Base-by-base conservation (phyloP, 2,329 filamentous ascomycete species). In the Beauveria brongniartii region DNA sequence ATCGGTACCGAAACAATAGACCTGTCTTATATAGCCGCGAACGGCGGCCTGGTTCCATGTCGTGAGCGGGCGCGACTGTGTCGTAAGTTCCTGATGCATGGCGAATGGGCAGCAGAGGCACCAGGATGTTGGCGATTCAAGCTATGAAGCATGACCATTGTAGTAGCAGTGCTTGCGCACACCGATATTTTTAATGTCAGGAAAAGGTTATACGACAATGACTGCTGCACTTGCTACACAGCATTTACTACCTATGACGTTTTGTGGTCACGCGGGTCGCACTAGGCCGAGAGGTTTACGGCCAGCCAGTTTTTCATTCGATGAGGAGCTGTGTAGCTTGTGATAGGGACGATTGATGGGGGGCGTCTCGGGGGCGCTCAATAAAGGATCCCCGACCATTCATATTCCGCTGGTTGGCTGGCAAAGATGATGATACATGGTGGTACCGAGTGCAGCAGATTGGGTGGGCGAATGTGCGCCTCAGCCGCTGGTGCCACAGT, bases 21-120 rank as follows among this genome's bases (percentile, higher is more conserved):
- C 64, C n/a, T 66, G 64, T 43, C 62, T 60, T 30, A 65, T 56
- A 55, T 66, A 66, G 5, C 6, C 50, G 51, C 64, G 63, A 55
- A 62, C 56, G 9, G 64, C 63, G 20, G 57, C 56, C 28, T 66
- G 64, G 34, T 66, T 65, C 63, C 64, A 66, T 14, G 57, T 20
- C 41, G 57, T 59, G 40, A 59, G 57, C 40, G 57, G 57, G 41
- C 57, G 57, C 5, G 50, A n/a, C 24, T 54, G 30, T 8, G 24
- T 52, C 7, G 18, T 26, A 22, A 26, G 24, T 54, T 59, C 41
- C 30, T 40, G 24, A 37, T n/a, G 22, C 57, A 59, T 59, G 28
- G 30, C 28, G 41, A 20, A 9, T 14, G n/a, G 41, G 40, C 57
- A 16, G n/a, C 50, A 28, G 20, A 28, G 40, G 57, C 57, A 59